Conservation (phyloP, 2,329 filamentous ascomycete genomes). For the Penicillium sp. region DNA sequence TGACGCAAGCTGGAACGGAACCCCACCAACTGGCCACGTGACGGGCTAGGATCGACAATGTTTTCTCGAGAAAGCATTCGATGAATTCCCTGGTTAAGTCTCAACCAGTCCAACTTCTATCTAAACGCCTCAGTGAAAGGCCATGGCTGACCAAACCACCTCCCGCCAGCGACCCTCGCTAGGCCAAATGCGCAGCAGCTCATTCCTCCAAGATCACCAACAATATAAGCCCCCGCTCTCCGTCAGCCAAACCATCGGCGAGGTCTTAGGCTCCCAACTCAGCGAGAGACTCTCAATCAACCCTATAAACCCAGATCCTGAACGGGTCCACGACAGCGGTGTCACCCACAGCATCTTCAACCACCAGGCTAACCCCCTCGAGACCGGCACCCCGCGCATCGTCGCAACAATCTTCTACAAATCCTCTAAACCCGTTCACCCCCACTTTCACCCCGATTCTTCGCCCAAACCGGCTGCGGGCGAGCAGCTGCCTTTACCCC, state of each 20-base stretch:
- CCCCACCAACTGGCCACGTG: conserved; percentile 1
- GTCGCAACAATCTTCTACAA: conserved; percentile 54
- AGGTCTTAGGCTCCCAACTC: conserved; percentile 35
- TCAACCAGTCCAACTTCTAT: not conserved
- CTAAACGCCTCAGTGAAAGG: not conserved
- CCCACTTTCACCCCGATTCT: conserved; percentile 51
- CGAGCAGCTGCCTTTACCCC: conserved; percentile 42
- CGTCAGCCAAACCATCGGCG: conserved; percentile 36
- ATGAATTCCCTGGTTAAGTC: not conserved
- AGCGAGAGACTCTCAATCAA: conserved; percentile 34
- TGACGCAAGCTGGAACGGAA: not conserved
- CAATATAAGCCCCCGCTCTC: conserved; percentile 46
- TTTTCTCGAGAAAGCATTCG: not conserved
- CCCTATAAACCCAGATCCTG: conserved; percentile 41
- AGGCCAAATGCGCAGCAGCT: conserved; percentile 46
- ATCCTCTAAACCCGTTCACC: conserved; percentile 42
- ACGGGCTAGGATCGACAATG: not conserved
- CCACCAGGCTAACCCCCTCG: conserved; percentile 40
- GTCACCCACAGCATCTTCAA: conserved; percentile 50
- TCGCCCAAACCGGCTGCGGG: conserved; percentile 37
- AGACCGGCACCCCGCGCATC: conserved; percentile 43
- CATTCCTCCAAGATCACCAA: conserved; percentile 51
- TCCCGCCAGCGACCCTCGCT: conserved; percentile 44
- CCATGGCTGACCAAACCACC: conserved; percentile 32
- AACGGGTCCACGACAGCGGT: conserved; percentile 47